Conservation (phyloP, 257 asterid genomes). For the Plectranthus barbatus region DNA sequence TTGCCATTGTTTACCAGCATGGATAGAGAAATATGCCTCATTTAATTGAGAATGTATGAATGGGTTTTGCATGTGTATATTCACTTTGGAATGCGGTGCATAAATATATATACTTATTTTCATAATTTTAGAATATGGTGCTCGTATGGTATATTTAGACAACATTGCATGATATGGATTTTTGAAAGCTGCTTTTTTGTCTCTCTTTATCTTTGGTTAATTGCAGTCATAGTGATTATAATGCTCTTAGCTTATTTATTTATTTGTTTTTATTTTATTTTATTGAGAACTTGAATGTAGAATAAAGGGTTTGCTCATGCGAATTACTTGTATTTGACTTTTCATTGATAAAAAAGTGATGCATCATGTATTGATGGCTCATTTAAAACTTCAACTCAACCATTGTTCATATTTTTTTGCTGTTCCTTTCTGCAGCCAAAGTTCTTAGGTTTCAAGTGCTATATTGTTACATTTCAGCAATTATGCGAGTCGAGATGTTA, state of each 20-base stretch:
- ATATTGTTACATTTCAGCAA: neutral
- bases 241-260: too few relatives aligned
- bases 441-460: conserved; percentile 11
- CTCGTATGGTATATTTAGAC: neutral
- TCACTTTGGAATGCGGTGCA: neutral
- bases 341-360: neutral
- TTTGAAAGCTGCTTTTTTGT: neutral
- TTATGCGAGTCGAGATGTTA: neutral
- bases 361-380: neutral
- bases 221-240: too few relatives aligned
- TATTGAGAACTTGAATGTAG: too few relatives aligned
- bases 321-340: neutral
- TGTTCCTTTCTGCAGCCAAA: neutral
- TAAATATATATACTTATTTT: neutral
- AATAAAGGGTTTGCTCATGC: too few relatives aligned
- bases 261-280: too few relatives aligned
- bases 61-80: neutral
- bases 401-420: neutral
- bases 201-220: too few relatives aligned
- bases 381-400: neutral
- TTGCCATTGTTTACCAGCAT: neutral
- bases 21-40: neutral
- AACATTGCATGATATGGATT: conserved; percentile 4
- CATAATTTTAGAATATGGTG: neutral
- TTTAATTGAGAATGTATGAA: neutral